phyloP scores from a whole-genome alignment of 371 early-diverging fungal genomes.

The Lichtheimia corymbifera region DNA sequence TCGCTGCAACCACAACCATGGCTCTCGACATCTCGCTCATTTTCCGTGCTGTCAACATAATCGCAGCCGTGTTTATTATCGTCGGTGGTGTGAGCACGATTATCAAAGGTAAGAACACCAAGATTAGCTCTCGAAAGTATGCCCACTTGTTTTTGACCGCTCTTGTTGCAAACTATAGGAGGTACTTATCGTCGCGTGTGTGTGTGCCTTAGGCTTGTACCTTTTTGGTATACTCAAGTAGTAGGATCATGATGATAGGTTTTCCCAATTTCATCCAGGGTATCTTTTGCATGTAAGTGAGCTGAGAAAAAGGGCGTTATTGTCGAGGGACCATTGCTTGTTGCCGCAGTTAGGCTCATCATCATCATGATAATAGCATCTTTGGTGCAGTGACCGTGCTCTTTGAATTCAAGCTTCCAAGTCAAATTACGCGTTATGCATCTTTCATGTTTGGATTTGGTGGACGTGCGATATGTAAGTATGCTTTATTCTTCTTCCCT shows the following conservation, averaged over 20 bases:
- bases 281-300: slow-evolving; percentile 34
- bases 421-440: slow-evolving; percentile 22
- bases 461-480: slow-evolving; percentile 25
- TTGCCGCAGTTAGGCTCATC: no score
- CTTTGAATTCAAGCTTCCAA: slow-evolving; percentile 42
- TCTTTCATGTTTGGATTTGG: slow-evolving; percentile 25
- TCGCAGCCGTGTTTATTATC: slow-evolving; percentile 37
- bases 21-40: slow-evolving; percentile 16
- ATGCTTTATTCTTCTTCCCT: background rate
- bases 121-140: background rate
- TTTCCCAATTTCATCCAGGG: slow-evolving; percentile 48
- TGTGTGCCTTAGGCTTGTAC: background rate
- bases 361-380: background rate
- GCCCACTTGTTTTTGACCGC: background rate
- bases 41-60: slow-evolving; percentile 35
- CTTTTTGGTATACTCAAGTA: background rate
- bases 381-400: slow-evolving; percentile 40
- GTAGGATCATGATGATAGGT: slow-evolving; percentile 16
- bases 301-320: no score
- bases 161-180: background rate
- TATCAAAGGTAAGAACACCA: background rate
- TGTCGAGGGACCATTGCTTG: no score
- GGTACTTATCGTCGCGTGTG: background rate
- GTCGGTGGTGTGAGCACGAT: slow-evolving; percentile 44
- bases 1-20: background rate